phyloP scores from a whole-genome alignment of 805 yeast species.

The Tetrapisispora nanseiensis region DNA sequence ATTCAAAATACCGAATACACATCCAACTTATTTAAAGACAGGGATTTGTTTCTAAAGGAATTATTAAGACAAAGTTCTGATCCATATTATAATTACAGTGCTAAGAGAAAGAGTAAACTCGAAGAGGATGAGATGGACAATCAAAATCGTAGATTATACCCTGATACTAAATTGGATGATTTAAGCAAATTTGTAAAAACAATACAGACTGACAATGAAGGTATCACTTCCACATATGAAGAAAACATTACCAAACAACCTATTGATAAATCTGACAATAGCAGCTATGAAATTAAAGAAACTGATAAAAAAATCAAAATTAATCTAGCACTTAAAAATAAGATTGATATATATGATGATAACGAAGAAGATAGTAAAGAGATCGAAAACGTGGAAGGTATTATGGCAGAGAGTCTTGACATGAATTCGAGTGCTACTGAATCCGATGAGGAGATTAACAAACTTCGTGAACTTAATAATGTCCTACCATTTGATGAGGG shows the following conservation, averaged over 20 bases:
- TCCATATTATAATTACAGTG: constrained; percentile 18
- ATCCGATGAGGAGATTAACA: constrained; percentile 1
- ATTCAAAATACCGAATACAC: constrained; percentile 14
- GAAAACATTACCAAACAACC: too few species aligned
- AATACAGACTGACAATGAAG: neutral
- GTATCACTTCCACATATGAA: too few species aligned
- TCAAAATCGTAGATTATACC: constrained; percentile 9
- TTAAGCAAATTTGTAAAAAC: neutral
- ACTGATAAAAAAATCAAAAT: constrained; percentile 11
- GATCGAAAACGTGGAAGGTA: constrained; percentile 5
- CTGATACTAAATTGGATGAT: neutral
- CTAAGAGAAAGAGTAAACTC: constrained; percentile 18
- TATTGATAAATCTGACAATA: neutral
- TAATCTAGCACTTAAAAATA: constrained; percentile 19
- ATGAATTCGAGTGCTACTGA: constrained; percentile 3
- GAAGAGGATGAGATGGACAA: constrained; percentile 15
- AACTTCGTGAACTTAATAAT: neutral
- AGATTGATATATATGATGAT: constrained; percentile 13
- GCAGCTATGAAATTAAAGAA: neutral
- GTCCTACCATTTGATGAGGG: constrained; percentile 9
- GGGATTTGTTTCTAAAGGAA: constrained; percentile 17
- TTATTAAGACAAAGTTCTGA: constrained; percentile 17
- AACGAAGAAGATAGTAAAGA: constrained; percentile 1
- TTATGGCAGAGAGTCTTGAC: constrained; percentile 9
- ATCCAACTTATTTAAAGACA: constrained; percentile 6